These are phyloP conservation scores for Lepraria neglecta DNA, from an alignment of 495 filamentous ascomycete genomes.

Conservation along the genomic window DNA sequence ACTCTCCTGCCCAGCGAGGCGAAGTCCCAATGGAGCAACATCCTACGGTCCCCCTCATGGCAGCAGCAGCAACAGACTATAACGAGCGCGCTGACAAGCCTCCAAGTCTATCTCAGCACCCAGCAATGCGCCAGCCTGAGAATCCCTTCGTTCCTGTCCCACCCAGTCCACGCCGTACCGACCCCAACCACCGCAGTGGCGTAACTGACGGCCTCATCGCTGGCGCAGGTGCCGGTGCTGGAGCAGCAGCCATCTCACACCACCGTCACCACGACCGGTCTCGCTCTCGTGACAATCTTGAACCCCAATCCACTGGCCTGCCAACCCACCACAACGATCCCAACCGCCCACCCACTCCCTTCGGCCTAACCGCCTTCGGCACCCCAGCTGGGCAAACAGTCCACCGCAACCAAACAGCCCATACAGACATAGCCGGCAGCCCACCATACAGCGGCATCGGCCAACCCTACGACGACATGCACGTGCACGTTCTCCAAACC, in stretches of 20 bases:
- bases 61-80: slow-evolving; percentile 19
- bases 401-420: background rate
- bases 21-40: slow-evolving; percentile 17
- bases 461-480: slow-evolving; percentile 29
- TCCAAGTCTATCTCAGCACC: slow-evolving; percentile 24
- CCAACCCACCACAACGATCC: slow-evolving; percentile 24
- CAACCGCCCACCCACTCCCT: slow-evolving; percentile 26
- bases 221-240: slow-evolving; percentile 20
- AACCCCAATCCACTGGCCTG: slow-evolving; percentile 14
- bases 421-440: background rate
- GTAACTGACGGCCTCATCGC: slow-evolving; percentile 18
- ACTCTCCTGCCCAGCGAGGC: slow-evolving; percentile 14
- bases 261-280: background rate
- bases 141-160: slow-evolving; percentile 26
- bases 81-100: slow-evolving; percentile 19
- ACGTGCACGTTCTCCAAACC: slow-evolving; percentile 25
- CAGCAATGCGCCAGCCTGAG: slow-evolving; percentile 23
- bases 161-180: slow-evolving; percentile 23
- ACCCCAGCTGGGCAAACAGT: slow-evolving; percentile 12
- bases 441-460: slow-evolving; percentile 22
- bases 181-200: slow-evolving; percentile 21
- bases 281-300: slow-evolving; percentile 17
- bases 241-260: slow-evolving; percentile 15
- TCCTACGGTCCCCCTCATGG: slow-evolving; percentile 24
- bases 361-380: slow-evolving; percentile 25